Evolutionary conservation across 768 basidiomycete genomes (phyloP), one percentile per base, ranked within the genome.

Genomic region (Panus rudis): DNA sequence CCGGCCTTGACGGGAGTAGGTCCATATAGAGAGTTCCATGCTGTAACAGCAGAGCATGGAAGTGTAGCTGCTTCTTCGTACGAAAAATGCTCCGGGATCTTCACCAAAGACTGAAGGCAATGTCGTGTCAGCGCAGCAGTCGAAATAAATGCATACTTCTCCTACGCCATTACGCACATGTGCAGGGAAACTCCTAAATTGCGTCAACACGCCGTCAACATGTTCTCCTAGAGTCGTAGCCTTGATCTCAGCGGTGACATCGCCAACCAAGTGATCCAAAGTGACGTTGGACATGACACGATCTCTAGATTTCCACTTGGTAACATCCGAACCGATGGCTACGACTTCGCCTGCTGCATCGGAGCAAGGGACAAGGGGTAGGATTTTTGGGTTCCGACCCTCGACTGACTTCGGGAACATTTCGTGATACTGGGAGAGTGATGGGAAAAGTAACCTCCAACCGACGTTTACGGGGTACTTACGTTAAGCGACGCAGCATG

Each of bases 21-120:
- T 1, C 78, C 75, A 45, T 65, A 50, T 41, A 83, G 58, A 4
- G 73, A 71, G 45, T 73, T 78, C 60, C 79, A 84, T 0, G 81
- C 78, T 0, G 79, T 84, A 41, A 83, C 48, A 4, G 69, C 79
- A 4, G 78, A 78, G 44, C 75, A 78, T 68, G 79, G 75, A 6
- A 84, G 61, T 19, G 79, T 79, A 1, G 81, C 75, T 0, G 72
- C 82, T 52, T 85, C 75, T 47, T 76, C 74, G 47, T 73, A 79
- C 1, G 70, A 69, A 14, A 83, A 63, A 54, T 80, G 71, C 14
- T 83, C 44, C 4, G 48, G 48, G 17, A 41, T 28, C 12, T 22
- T 20, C 3, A 49, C 47, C 38, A 49, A 17, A 17, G 42, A 39
- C 47, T 49, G n/a, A 19, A 22, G 21, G 12, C 23, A 5, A 23